A percentile compares a stretch with the other conserved stretches of the same genome.
Evolutionary conservation across 306 rosid genomes (phyloP).

Genomic region (Casuarina glauca): DNA sequence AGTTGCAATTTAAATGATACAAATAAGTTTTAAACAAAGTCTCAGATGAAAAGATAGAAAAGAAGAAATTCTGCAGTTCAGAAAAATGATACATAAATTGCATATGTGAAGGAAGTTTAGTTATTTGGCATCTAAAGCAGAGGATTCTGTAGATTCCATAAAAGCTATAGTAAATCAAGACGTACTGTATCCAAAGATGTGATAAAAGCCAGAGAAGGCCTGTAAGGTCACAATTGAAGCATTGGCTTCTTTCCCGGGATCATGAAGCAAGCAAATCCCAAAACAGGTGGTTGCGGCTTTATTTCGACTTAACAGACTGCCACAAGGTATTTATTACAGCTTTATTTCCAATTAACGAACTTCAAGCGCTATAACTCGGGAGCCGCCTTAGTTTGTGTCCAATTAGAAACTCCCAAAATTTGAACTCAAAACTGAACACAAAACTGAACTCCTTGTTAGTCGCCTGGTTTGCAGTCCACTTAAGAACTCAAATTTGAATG

Average conservation of each 20-base stretch:
- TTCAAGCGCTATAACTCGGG: no score
- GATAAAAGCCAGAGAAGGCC: slow-evolving; percentile 30
- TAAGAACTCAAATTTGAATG: no score
- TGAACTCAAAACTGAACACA: no score
- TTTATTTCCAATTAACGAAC: no score
- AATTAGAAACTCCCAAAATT: no score
- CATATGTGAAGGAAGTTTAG: not conserved
- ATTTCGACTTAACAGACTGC: no score
- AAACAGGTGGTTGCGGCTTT: no score
- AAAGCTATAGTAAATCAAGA: not conserved
- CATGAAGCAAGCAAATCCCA: slow-evolving; percentile 72
- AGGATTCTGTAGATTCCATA: slow-evolving; percentile 58
- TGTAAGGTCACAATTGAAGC: slow-evolving; percentile 71
- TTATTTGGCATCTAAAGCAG: not conserved
- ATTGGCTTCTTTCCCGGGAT: slow-evolving; percentile 98
- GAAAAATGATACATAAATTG: not conserved
- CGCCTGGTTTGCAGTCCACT: no score
- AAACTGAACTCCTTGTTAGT: no score
- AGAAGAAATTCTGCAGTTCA: not conserved
- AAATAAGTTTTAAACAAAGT: not conserved
- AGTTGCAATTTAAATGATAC: not conserved
- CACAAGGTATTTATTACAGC: no score
- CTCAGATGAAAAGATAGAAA: not conserved
- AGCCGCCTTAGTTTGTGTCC: no score
- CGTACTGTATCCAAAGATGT: not conserved